phyloP scores from a whole-genome alignment of 805 yeast genomes.

The Schizosaccharomyces osmophilus region DNA sequence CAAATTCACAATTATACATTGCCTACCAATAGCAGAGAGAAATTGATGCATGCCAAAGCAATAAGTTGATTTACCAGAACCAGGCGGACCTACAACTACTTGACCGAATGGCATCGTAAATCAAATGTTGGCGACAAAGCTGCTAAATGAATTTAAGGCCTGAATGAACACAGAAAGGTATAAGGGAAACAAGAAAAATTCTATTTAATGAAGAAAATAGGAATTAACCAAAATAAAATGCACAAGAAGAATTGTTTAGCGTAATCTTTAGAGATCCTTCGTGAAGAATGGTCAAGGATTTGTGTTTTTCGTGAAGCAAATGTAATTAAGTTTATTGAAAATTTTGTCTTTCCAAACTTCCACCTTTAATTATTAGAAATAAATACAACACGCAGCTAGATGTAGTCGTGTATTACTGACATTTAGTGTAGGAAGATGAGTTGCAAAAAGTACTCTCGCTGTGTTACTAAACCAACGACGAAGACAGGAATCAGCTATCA shows the following conservation, averaged over 20 bases:
- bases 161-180: background rate
- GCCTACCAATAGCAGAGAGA: slow-evolving; percentile 78
- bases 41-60: slow-evolving; percentile 83
- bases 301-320: no score
- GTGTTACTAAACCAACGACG: no score
- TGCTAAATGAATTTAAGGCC: background rate
- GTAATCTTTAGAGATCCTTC: no score
- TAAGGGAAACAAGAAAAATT: background rate
- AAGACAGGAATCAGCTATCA: no score
- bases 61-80: slow-evolving; percentile 87
- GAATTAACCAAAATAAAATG: background rate
- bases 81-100: slow-evolving; percentile 84
- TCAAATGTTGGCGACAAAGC: background rate
- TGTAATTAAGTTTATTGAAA: no score
- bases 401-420: no score
- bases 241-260: background rate
- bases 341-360: no score
- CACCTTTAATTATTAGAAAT: no score
- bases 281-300: no score
- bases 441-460: no score
- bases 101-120: background rate
- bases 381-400: no score
- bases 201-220: background rate
- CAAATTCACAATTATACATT: slow-evolving; percentile 57
- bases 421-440: no score